Percentiles rank a stretch among this genome's conserved stretches.
phyloP scores from a whole-genome alignment of 352 stramenopile species.

The Globisporangium middletonii region DNA sequence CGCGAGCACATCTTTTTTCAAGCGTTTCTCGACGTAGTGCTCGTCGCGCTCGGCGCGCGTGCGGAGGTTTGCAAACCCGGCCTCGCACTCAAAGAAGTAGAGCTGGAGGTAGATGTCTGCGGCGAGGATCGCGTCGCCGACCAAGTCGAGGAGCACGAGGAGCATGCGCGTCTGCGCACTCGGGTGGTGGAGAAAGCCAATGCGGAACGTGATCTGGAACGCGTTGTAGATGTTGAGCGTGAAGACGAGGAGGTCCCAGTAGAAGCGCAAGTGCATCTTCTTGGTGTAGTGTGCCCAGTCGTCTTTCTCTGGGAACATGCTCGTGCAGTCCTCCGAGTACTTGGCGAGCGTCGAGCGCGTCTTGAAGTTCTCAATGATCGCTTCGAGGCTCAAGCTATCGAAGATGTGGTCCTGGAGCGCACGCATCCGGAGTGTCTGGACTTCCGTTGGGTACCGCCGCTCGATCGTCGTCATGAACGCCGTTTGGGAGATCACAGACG shows the following conservation, averaged over 20 bases:
- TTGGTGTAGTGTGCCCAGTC: constrained; percentile 32
- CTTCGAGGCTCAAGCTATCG: constrained; percentile 38
- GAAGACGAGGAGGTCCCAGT: constrained; percentile 56
- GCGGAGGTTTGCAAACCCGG: constrained; percentile 41
- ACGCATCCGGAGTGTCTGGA: constrained; percentile 26
- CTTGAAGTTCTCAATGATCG: constrained; percentile 48
- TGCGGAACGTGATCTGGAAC: constrained; percentile 65
- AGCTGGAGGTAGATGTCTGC: constrained; percentile 65
- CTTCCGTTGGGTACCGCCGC: constrained; percentile 34
- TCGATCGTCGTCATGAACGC: constrained; percentile 46
- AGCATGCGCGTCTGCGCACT: constrained; percentile 9
- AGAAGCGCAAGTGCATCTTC: constrained; percentile 49
- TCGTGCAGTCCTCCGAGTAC: constrained; percentile 47
- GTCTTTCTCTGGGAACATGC: constrained; percentile 56
- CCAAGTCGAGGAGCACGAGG: constrained; percentile 32
- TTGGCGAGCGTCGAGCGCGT: constrained; percentile 29
- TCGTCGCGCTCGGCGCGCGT: constrained; percentile 35
- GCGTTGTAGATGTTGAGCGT: constrained; percentile 58
- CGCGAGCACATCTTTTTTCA: constrained; percentile 40
- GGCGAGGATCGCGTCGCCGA: constrained; percentile 33
- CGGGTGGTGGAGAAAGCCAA: constrained; percentile 48
- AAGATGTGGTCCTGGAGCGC: constrained; percentile 45
- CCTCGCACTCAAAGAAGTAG: constrained; percentile 73
- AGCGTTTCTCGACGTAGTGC: constrained; percentile 30
- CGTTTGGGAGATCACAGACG: constrained; percentile 39